Percentiles rank a stretch among this genome's conserved stretches.
Conservation (phyloP, 73 alveolate species). For the Breviolum minutum region DNA sequence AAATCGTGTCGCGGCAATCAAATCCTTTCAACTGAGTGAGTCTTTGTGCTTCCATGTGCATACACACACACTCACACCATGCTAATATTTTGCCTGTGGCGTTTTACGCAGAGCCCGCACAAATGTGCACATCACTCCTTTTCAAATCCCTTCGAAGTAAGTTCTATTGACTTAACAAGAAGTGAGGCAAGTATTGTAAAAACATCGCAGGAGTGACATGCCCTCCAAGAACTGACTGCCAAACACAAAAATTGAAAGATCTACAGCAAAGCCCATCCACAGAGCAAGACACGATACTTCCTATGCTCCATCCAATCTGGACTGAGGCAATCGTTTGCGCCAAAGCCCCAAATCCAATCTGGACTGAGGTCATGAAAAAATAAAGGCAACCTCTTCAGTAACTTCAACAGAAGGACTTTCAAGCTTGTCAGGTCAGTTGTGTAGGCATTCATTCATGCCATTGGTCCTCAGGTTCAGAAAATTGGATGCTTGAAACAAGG, state of each 20-base stretch:
- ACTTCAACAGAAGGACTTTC: not conserved
- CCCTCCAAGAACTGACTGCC: not conserved
- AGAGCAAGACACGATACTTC: not conserved
- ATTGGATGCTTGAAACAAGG: no score
- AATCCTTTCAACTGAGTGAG: no score
- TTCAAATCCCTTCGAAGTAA: not conserved
- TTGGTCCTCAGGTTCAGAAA: no score
- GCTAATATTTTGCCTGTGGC: not conserved
- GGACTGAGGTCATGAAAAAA: constrained; percentile 10
- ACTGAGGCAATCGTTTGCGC: not conserved
- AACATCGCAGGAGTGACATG: constrained; percentile 23
- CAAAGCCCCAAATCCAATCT: constrained; percentile 39
- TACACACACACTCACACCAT: not conserved
- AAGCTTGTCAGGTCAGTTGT: not conserved
- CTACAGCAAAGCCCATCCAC: not conserved
- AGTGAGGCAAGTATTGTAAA: not conserved
- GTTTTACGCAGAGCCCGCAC: not conserved
- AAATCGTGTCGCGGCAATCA: not conserved
- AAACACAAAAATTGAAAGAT: not conserved
- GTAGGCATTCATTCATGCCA: not conserved
- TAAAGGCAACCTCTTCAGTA: not conserved
- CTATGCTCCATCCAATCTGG: not conserved
- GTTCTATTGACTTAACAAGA: not conserved
- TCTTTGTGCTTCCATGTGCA: no score
- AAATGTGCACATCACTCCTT: constrained; percentile 1